Evolutionary conservation across 257 asterid species (phyloP).

Genomic region (Ilex asprella): DNA sequence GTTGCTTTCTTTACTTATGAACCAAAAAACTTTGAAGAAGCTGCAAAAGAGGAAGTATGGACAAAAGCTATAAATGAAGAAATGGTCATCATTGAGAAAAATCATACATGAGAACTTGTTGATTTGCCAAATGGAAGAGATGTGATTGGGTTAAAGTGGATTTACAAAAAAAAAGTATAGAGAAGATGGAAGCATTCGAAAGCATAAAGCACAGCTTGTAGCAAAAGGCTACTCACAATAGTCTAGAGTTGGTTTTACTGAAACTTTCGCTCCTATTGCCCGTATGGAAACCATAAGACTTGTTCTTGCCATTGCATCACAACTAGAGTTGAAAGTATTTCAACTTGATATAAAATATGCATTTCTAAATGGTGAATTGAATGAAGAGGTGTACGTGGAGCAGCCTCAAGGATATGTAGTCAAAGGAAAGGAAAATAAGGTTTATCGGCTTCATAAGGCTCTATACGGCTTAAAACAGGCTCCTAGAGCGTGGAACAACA

Average conservation of each 20-base stretch:
- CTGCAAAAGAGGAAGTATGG: too few relatives aligned
- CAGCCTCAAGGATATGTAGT: neutral
- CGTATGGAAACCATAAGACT: neutral
- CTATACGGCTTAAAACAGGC: slow-evolving; percentile 1
- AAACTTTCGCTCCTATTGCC: neutral
- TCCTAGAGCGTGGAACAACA: neutral
- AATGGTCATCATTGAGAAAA: too few relatives aligned
- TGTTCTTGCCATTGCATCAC: neutral
- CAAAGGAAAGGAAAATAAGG: neutral
- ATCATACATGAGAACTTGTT: slow-evolving; percentile 9
- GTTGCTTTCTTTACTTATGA: too few relatives aligned
- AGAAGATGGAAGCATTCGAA: neutral
- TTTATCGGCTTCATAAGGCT: neutral
- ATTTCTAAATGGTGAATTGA: slow-evolving; percentile 1
- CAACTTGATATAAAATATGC: slow-evolving; percentile 4
- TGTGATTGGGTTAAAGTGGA: slow-evolving; percentile 1
- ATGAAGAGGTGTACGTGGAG: neutral
- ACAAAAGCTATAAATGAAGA: too few relatives aligned
- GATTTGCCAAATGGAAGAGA: neutral
- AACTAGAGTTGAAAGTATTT: neutral
- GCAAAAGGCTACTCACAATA: slow-evolving; percentile 2
- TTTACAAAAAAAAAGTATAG: neutral
- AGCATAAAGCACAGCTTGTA: neutral
- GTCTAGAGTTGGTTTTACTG: neutral
- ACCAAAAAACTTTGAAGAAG: too few relatives aligned